These are phyloP conservation scores for Lasiodiplodia hormozganensis DNA, from an alignment of 2,329 filamentous ascomycete genomes.

Conservation along the genomic window DNA sequence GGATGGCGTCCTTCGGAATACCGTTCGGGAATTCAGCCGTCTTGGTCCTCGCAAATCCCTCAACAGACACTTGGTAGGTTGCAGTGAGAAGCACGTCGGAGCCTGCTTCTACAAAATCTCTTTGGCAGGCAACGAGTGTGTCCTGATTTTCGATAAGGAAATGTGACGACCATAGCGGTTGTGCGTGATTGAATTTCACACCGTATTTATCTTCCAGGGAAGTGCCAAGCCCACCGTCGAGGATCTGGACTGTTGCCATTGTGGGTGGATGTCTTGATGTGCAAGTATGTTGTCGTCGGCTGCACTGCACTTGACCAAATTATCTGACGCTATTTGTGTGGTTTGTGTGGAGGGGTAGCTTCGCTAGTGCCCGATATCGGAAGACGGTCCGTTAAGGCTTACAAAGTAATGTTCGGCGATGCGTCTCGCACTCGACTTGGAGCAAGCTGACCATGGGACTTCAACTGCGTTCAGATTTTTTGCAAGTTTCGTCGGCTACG, in stretches of 20 bases:
- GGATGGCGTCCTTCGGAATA: neutral
- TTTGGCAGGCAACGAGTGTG: constrained; percentile 8
- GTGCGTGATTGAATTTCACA: neutral
- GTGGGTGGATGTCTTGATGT: no score
- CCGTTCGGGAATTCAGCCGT: neutral
- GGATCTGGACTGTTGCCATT: constrained; percentile 1
- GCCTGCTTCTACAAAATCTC: neutral
- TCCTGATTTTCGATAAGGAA: neutral
- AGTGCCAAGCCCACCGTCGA: constrained; percentile 6
- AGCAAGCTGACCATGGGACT: no score
- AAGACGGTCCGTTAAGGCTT: neutral
- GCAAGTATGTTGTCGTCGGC: no score
- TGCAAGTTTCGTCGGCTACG: no score
- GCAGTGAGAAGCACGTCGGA: constrained; percentile 8
- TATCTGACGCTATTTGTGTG: no score
- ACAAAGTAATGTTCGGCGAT: neutral
- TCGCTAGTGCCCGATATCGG: neutral
- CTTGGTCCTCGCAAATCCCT: constrained; percentile 1
- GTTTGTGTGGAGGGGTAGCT: neutral
- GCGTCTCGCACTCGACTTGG: neutral
- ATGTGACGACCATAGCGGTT: constrained; percentile 17
- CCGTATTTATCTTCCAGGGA: constrained; percentile 6
- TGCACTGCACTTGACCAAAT: neutral
- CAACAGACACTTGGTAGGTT: constrained; percentile 12
- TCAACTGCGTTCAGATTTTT: no score